A percentile compares a stretch with the other conserved stretches of the same genome.
phyloP scores from a whole-genome alignment of 2,329 filamentous ascomycete genomes.

The Sporothrix globosa region DNA sequence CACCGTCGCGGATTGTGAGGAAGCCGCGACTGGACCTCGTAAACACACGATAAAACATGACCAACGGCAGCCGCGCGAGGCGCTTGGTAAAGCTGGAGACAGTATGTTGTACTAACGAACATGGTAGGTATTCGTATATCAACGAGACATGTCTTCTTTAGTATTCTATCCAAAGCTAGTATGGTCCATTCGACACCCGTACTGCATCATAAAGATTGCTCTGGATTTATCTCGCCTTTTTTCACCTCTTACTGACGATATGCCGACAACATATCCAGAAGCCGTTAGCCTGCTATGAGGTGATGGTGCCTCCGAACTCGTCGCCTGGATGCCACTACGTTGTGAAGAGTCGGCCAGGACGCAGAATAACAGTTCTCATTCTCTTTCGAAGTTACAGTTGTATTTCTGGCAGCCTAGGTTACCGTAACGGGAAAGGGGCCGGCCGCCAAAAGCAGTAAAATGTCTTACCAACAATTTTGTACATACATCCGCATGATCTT shows the following conservation, averaged over 20 bases:
- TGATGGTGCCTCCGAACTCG: background rate
- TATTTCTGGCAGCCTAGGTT: background rate
- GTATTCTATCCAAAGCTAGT: too few relatives aligned
- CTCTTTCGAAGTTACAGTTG: background rate
- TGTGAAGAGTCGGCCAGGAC: background rate
- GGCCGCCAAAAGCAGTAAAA: background rate
- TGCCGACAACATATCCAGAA: background rate
- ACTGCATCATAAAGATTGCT: too few relatives aligned
- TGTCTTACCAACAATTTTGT: background rate
- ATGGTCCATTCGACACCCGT: too few relatives aligned
- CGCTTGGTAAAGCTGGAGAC: background rate
- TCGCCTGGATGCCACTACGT: background rate
- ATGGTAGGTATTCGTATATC: too few relatives aligned
- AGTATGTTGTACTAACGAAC: too few relatives aligned
- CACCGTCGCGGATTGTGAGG: background rate
- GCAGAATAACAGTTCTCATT: background rate
- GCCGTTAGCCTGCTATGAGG: background rate
- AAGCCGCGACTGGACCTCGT: background rate
- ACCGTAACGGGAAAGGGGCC: background rate
- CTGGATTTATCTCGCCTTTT: too few relatives aligned
- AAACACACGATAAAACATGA: background rate
- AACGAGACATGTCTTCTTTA: too few relatives aligned
- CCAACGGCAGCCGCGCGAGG: constrained; percentile 1
- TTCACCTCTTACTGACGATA: background rate
- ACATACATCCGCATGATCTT: too few relatives aligned